A percentile compares a stretch with the other conserved stretches of the same genome.
These are phyloP conservation scores for Chlorella sorokiniana DNA, from an alignment of 139 green algal genomes.

Conservation along the genomic window DNA sequence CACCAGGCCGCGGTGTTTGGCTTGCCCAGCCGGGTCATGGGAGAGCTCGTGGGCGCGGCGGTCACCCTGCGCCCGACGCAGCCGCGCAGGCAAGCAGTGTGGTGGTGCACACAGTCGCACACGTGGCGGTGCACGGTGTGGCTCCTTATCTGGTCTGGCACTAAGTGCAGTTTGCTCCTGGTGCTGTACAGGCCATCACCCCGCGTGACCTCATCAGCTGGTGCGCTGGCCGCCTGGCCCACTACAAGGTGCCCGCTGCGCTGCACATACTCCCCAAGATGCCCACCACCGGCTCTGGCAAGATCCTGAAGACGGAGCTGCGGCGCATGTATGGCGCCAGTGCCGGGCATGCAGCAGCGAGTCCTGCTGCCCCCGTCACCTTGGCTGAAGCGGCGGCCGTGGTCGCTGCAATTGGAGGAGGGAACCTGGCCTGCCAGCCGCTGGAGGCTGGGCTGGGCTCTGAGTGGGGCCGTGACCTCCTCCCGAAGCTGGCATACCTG, in stretches of 20 bases:
- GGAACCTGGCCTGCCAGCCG: background rate
- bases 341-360: slow-evolving; percentile 31
- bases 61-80: slow-evolving; percentile 39
- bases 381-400: slow-evolving; percentile 2
- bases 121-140: too few species aligned
- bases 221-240: slow-evolving; percentile 69
- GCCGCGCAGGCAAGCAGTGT: background rate
- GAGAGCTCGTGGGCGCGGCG: slow-evolving; percentile 58
- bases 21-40: slow-evolving; percentile 74
- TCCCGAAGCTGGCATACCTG: slow-evolving; percentile 26
- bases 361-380: background rate
- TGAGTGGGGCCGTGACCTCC: slow-evolving; percentile 27
- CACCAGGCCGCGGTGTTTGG: slow-evolving; percentile 81
- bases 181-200: slow-evolving; percentile 2
- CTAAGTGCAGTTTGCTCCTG: background rate
- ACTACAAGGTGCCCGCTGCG: slow-evolving; percentile 81
- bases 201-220: slow-evolving; percentile 64
- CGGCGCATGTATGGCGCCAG: slow-evolving; percentile 53
- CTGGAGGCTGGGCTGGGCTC: slow-evolving; percentile 22
- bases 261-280: slow-evolving; percentile 72
- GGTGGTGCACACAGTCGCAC: too few species aligned
- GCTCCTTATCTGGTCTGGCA: too few species aligned
- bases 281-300: slow-evolving; percentile 83
- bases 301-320: slow-evolving; percentile 83
- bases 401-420: slow-evolving; percentile 14